Evolutionary conservation across 2,329 filamentous ascomycete species (phyloP).

Genomic region (Fusarium annulatum): DNA sequence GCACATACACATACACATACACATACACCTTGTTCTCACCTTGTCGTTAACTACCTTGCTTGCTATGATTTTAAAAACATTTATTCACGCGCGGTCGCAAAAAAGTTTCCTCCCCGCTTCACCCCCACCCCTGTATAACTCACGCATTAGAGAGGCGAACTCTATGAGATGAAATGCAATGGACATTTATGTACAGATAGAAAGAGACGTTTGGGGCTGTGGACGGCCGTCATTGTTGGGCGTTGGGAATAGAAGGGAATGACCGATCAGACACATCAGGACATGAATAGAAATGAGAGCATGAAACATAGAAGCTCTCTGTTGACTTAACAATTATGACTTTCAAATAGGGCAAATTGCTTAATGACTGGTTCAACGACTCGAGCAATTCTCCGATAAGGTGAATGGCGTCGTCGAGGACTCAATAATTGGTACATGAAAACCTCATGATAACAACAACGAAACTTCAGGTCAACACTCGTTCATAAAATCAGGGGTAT

Average conservation of each 20-base stretch:
- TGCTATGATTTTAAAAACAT: slow-evolving; percentile 27
- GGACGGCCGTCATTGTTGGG: slow-evolving; percentile 43
- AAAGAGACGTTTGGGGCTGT: slow-evolving; percentile 34
- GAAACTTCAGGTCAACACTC: not conserved
- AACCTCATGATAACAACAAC: slow-evolving; percentile 6
- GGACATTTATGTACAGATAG: slow-evolving; percentile 46
- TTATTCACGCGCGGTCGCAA: slow-evolving; percentile 20
- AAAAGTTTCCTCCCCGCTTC: slow-evolving; percentile 14
- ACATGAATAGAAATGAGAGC: slow-evolving; percentile 45
- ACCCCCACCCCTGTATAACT: slow-evolving; percentile 17
- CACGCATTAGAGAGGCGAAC: slow-evolving; percentile 30
- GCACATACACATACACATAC: slow-evolving; percentile 20
- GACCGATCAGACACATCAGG: slow-evolving; percentile 38
- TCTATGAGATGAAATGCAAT: slow-evolving; percentile 35
- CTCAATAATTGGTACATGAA: slow-evolving; percentile 4
- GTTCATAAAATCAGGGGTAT: slow-evolving; percentile 2
- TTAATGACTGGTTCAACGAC: not conserved
- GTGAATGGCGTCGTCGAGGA: not conserved
- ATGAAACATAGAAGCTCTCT: slow-evolving; percentile 41
- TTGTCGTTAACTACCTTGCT: slow-evolving; percentile 32
- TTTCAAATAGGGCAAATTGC: not conserved
- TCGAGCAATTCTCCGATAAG: not conserved
- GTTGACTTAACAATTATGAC: slow-evolving; percentile 13
- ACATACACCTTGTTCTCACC: slow-evolving; percentile 21
- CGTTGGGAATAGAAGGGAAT: slow-evolving; percentile 48